phyloP scores from a whole-genome alignment of 257 asterid genomes.

The Rubia yunnanensis region DNA sequence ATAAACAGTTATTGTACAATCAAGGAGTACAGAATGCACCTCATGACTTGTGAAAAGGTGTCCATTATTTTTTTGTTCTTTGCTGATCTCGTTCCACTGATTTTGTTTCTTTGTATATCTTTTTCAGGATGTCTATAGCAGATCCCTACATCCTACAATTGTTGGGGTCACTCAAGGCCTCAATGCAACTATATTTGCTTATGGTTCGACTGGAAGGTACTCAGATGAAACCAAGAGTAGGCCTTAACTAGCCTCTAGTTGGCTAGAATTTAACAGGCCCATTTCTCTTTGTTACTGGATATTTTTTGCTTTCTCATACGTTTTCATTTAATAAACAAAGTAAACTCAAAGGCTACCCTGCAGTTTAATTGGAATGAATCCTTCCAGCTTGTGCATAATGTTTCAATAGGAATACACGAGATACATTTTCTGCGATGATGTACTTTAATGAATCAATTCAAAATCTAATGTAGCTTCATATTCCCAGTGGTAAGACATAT shows the following conservation, averaged over 20 bases:
- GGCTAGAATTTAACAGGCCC: neutral
- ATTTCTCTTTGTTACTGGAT: neutral
- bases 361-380: neutral
- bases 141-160: constrained; percentile 60
- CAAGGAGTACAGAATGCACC: neutral
- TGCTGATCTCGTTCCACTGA: constrained; percentile 9
- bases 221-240: neutral
- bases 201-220: constrained; percentile 97
- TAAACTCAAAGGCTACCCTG: neutral
- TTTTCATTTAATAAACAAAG: neutral
- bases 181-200: constrained; percentile 94
- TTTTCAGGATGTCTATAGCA: constrained; percentile 66
- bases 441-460: neutral
- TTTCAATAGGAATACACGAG: neutral
- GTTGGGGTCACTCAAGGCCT: constrained; percentile 89
- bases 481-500: constrained; percentile 84
- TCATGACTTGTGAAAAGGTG: neutral
- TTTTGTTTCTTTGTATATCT: constrained; percentile 2
- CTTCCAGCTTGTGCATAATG: neutral
- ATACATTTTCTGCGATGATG: neutral
- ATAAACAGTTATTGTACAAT: neutral
- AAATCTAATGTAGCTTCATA: constrained; percentile 6
- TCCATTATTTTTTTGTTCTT: neutral
- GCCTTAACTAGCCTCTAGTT: neutral
- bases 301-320: too few relatives aligned